Evolutionary conservation across 768 basidiomycete species (phyloP).

Genomic region (Lactifluus volemus): DNA sequence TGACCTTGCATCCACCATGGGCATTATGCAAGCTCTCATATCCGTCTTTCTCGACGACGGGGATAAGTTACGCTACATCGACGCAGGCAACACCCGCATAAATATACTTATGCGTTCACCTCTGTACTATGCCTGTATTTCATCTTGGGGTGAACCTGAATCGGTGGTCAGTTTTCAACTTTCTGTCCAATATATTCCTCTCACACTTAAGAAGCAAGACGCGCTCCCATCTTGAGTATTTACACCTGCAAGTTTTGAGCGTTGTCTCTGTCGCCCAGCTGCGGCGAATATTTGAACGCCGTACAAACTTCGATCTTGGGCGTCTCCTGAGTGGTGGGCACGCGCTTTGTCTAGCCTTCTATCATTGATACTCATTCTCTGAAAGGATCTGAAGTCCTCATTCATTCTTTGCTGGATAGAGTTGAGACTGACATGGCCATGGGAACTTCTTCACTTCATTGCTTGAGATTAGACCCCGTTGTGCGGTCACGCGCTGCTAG

Average conservation of each 20-base stretch:
- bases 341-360: background rate
- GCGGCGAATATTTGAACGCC: conserved; percentile 74
- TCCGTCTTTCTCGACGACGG: conserved; percentile 92
- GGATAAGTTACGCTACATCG: conserved; percentile 79
- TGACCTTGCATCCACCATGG: conserved; percentile 70
- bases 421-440: conserved; percentile 77
- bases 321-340: conserved; percentile 52
- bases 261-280: conserved; percentile 83
- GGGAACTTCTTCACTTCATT: conserved; percentile 71
- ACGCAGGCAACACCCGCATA: conserved; percentile 73
- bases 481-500: conserved; percentile 74
- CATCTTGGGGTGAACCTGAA: conserved; percentile 94
- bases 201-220: conserved; percentile 65
- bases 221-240: conserved; percentile 87
- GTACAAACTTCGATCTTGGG: conserved; percentile 87
- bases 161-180: conserved; percentile 61
- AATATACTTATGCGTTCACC: conserved; percentile 82
- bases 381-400: conserved; percentile 73
- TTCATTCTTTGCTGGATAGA: conserved; percentile 59
- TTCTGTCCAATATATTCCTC: conserved; percentile 14
- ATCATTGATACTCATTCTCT: background rate
- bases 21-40: conserved; percentile 90
- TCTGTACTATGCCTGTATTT: conserved; percentile 85
- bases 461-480: conserved; percentile 61
- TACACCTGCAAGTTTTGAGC: conserved; percentile 89